Base-by-base conservation (phyloP, 2,329 filamentous ascomycete species). In the Graphiopsis chlorocephala region DNA sequence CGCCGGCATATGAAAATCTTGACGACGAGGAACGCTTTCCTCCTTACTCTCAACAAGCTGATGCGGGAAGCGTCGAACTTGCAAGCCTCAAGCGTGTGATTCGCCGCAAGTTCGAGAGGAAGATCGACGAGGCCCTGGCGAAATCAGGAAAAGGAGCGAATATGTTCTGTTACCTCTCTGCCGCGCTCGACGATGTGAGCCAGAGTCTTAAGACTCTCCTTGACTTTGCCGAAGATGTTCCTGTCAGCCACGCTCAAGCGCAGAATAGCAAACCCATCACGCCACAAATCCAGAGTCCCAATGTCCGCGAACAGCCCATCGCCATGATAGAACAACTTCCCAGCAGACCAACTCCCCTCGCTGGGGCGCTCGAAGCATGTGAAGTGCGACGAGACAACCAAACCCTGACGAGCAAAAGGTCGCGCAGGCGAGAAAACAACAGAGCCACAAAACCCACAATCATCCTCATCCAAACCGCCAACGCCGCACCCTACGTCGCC, bases 1-100 rank as follows among this genome's bases (percentile, higher is more conserved):
- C 72, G n/a, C 72, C 71, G 4, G 67, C 70, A 3, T 74, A 74
- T 45, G 70, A 70, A 12, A 66, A 66, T 20, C 66, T 74, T 6
- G 63, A 68, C 35, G 70, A 70, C 12, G 64, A 66, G 20, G 66
- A 69, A 12, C 61, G 29, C n/a, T 61, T 63, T 15, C 64, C 65
- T 28, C 69, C 70, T 4, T 70, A 68, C 47, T 64, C 42, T 42
- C 61, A 53, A n/a, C 60, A 57, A 31, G 62, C 66, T 20, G 66
- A 65, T 58, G 58, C 33, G 7, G 68, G 69, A 23, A 42, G 58
- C 4, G 20, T 69, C 2, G 67, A 70, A 15, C 42, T 71, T 1
- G 69, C 68, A 15, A 61, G 47, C 4, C 35, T 70, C 45, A 69
- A 70, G 29, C 65, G 64, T 45, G 61, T 26, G 15, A 29, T 68